Conservation (phyloP, 192 early-diverging fungal genomes). For the Entomortierella chlamydospora region DNA sequence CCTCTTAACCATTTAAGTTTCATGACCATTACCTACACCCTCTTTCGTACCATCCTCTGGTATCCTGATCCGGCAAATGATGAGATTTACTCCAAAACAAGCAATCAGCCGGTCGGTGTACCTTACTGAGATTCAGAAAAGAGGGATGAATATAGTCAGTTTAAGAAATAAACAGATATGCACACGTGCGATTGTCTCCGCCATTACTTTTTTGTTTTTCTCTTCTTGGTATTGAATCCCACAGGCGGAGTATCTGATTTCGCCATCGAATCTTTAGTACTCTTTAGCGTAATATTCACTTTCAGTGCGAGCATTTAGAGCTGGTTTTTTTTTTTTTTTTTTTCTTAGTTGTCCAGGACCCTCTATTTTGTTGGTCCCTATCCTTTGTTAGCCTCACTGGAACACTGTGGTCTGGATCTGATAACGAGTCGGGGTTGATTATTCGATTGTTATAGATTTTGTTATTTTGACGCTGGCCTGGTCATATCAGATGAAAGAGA, state of each 20-base stretch:
- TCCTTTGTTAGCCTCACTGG: too few relatives aligned
- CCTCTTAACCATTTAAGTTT: too few relatives aligned
- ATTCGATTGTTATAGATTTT: too few relatives aligned
- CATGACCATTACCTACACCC: too few relatives aligned
- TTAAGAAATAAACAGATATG: too few relatives aligned
- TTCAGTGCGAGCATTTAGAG: too few relatives aligned
- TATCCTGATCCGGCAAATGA: not conserved
- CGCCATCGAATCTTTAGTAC: too few relatives aligned
- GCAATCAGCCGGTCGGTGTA: slow-evolving; percentile 3
- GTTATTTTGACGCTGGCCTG: too few relatives aligned
- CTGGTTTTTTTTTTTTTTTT: too few relatives aligned
- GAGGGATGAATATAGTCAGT: not conserved
- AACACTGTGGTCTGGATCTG: not conserved
- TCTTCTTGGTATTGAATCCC: not conserved
- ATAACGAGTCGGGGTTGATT: not conserved
- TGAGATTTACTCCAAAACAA: slow-evolving; percentile 10
- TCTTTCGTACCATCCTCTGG: not conserved
- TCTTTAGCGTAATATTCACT: too few relatives aligned
- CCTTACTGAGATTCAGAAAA: not conserved
- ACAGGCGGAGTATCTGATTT: not conserved
- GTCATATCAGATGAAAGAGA: too few relatives aligned
- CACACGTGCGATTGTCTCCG: not conserved
- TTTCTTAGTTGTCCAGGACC: not conserved
- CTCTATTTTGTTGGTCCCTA: not conserved
- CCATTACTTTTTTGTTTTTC: not conserved